Percentiles rank a stretch among this genome's conserved stretches.
Evolutionary conservation across 192 early-diverging fungal genomes (phyloP).

Genomic region (Fimicolochytrium jonesii): DNA sequence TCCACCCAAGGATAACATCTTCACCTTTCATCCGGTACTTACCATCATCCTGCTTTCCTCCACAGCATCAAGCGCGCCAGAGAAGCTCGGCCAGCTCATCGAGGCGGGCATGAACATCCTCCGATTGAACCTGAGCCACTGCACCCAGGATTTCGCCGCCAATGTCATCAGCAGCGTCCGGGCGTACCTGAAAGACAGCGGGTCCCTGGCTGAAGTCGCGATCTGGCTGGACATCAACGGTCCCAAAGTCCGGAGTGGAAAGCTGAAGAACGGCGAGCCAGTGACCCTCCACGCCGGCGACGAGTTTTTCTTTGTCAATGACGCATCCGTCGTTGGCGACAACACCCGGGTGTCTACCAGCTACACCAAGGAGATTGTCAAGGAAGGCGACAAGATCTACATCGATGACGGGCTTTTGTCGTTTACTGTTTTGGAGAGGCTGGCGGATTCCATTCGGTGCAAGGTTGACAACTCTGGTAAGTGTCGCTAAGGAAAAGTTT

Average conservation of each 20-base stretch:
- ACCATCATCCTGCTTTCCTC: neutral
- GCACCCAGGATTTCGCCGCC: slow-evolving; percentile 48
- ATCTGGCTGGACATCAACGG: slow-evolving; percentile 61
- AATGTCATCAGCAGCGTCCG: slow-evolving; percentile 47
- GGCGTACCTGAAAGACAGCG: slow-evolving; percentile 27
- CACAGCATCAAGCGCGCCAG: slow-evolving; percentile 40
- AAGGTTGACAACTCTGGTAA: slow-evolving; percentile 45
- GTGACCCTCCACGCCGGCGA: slow-evolving; percentile 44
- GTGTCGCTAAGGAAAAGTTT: neutral
- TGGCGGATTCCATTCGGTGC: slow-evolving; percentile 41
- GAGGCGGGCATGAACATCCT: slow-evolving; percentile 53
- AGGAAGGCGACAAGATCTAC: slow-evolving; percentile 54
- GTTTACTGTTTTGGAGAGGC: slow-evolving; percentile 80
- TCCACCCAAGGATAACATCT: too few relatives aligned
- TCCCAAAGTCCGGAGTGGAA: slow-evolving; percentile 56
- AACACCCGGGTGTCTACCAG: slow-evolving; percentile 48
- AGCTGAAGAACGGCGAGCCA: slow-evolving; percentile 35
- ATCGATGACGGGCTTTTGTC: slow-evolving; percentile 96
- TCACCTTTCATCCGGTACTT: too few relatives aligned
- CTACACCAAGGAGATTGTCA: slow-evolving; percentile 53
- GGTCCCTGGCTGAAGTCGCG: slow-evolving; percentile 42
- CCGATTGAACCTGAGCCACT: slow-evolving; percentile 55
- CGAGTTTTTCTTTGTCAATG: slow-evolving; percentile 58
- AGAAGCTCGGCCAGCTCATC: slow-evolving; percentile 38
- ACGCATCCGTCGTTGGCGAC: slow-evolving; percentile 43